Conservation (phyloP, 1,139 yeast genomes). For the Groenewaldozyma auringiensis region DNA sequence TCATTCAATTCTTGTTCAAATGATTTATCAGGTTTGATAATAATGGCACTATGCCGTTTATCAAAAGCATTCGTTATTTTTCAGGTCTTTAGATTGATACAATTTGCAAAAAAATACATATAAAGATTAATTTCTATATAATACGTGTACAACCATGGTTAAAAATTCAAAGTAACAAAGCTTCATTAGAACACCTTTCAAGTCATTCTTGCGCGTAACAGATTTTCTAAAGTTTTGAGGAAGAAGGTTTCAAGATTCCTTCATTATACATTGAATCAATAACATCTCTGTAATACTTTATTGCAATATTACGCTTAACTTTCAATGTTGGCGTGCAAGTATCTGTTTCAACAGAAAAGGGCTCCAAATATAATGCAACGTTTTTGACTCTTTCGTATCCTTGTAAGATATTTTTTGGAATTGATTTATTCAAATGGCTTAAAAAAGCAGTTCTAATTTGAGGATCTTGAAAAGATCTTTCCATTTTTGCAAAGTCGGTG, state of each 20-base stretch:
- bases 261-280: slow-evolving; percentile 53
- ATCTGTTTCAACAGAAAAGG: slow-evolving; percentile 55
- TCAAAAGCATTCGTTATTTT: too few relatives aligned
- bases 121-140: too few relatives aligned
- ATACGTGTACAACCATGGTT: too few relatives aligned
- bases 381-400: slow-evolving; percentile 63
- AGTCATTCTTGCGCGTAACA: too few relatives aligned
- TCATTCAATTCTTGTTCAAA: too few relatives aligned
- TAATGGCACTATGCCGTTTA: too few relatives aligned
- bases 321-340: slow-evolving; percentile 71
- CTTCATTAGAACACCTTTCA: too few relatives aligned
- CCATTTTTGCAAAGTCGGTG: slow-evolving; percentile 26
- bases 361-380: slow-evolving; percentile 51
- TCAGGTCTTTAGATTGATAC: too few relatives aligned
- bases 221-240: too few relatives aligned
- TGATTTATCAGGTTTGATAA: too few relatives aligned
- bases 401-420: slow-evolving; percentile 29
- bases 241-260: slow-evolving; percentile 29
- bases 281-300: slow-evolving; percentile 42
- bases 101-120: too few relatives aligned
- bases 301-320: slow-evolving; percentile 56
- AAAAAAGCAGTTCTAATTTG: slow-evolving; percentile 30
- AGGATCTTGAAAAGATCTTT: slow-evolving; percentile 24
- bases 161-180: too few relatives aligned
- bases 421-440: slow-evolving; percentile 26